phyloP scores from a whole-genome alignment of 768 basidiomycete species.

The Termitomyces sp. region DNA sequence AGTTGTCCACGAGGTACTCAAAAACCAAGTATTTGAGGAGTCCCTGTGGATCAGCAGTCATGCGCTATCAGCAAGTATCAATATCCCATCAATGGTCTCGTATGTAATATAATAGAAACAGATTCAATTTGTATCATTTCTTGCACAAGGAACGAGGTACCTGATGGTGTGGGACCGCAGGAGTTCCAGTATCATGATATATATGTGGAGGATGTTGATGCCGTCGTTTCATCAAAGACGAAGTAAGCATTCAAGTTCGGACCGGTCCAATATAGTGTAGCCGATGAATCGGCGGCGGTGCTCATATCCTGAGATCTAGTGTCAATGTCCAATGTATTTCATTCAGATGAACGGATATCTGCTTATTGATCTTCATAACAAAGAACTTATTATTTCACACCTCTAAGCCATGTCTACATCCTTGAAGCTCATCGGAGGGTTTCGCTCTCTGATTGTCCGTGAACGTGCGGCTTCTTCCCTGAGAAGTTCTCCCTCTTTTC shows the following conservation, averaged over 20 bases:
- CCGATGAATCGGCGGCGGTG: background rate
- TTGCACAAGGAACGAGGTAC: background rate
- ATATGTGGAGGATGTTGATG: background rate
- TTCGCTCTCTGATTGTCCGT: constrained; percentile 31
- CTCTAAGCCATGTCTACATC: constrained; percentile 17
- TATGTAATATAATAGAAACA: too few species aligned
- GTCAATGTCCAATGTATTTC: background rate
- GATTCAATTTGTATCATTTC: too few species aligned
- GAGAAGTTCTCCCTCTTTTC: constrained; percentile 63
- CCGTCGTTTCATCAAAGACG: background rate
- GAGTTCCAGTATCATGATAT: too few species aligned
- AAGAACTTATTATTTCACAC: background rate
- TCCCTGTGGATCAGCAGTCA: background rate
- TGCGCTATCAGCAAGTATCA: background rate
- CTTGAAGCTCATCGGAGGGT: constrained; percentile 13
- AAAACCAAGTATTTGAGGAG: background rate
- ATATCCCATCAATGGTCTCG: background rate
- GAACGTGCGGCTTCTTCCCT: constrained; percentile 41
- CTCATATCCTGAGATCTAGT: too few species aligned
- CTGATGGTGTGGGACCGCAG: background rate
- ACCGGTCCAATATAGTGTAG: background rate
- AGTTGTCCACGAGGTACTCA: background rate
- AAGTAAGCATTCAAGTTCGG: background rate
- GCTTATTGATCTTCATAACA: background rate
- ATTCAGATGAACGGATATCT: background rate